phyloP scores from a whole-genome alignment of 192 early-diverging fungal genomes.

The Dissophora globulifera region DNA sequence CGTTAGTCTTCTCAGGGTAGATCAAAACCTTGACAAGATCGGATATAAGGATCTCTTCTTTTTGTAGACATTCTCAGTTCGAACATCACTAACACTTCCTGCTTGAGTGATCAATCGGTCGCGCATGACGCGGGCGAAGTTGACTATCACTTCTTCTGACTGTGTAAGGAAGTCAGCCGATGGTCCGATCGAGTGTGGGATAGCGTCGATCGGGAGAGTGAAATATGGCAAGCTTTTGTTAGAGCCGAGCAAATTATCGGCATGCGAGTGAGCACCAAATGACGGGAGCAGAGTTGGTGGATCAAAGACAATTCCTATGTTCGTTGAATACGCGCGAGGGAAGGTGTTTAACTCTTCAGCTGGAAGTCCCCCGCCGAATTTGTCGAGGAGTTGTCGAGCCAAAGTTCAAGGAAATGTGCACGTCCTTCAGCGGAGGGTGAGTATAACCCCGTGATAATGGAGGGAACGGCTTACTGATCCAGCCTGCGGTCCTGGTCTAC shows the following conservation, averaged over 20 bases:
- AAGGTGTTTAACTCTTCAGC: not conserved
- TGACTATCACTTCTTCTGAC: not conserved
- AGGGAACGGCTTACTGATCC: not conserved
- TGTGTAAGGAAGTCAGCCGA: not conserved
- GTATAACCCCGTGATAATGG: not conserved
- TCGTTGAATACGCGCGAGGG: not conserved
- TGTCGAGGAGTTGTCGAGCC: not conserved
- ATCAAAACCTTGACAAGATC: not conserved
- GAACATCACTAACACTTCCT: not conserved
- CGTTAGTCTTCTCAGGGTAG: constrained; percentile 18
- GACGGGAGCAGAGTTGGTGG: not conserved
- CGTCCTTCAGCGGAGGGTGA: not conserved
- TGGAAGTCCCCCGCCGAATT: not conserved
- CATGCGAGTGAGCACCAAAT: not conserved
- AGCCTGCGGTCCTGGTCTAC: constrained; percentile 1
- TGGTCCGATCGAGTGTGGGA: not conserved
- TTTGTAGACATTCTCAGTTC: not conserved
- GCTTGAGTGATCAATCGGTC: not conserved
- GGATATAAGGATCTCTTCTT: too few species aligned
- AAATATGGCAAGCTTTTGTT: not conserved
- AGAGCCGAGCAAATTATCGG: not conserved
- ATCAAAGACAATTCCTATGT: not conserved
- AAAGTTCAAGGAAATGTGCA: not conserved
- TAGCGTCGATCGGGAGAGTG: not conserved
- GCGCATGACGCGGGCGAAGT: not conserved